A percentile compares a stretch with the other conserved stretches of the same genome.
Conservation (phyloP, 2,329 filamentous ascomycete genomes). For the Exserohilum turcica region DNA sequence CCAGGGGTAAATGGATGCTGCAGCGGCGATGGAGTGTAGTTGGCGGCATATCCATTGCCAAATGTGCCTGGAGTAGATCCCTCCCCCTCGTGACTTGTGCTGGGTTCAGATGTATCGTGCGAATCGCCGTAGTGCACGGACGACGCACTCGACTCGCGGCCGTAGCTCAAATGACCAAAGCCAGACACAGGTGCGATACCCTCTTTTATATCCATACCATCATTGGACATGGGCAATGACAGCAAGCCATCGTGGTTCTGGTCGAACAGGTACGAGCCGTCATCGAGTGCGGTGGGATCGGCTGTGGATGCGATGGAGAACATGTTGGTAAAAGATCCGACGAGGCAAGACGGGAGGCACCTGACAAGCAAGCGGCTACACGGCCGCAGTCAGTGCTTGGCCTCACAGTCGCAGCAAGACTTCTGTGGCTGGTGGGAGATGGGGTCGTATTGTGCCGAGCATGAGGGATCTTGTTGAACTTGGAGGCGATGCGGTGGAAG, state of each 20-base stretch:
- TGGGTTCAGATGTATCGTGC: slow-evolving; percentile 45
- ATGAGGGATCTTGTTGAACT: slow-evolving; percentile 37
- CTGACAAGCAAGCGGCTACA: slow-evolving; percentile 33
- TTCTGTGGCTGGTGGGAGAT: slow-evolving; percentile 18
- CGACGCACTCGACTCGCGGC: slow-evolving; percentile 47
- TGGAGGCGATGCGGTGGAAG: slow-evolving; percentile 33
- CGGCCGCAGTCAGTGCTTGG: slow-evolving; percentile 20
- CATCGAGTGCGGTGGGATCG: slow-evolving; percentile 43
- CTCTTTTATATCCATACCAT: slow-evolving; percentile 42
- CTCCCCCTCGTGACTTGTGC: slow-evolving; percentile 42
- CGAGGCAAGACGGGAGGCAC: slow-evolving; percentile 33
- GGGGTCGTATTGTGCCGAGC: slow-evolving; percentile 20
- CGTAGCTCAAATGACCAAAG: slow-evolving; percentile 47
- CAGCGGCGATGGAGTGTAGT: slow-evolving; percentile 37
- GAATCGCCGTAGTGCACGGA: slow-evolving; percentile 48
- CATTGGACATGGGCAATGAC: slow-evolving; percentile 41
- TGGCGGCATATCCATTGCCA: slow-evolving; percentile 33
- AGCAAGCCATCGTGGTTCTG: slow-evolving; percentile 39
- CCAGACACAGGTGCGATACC: slow-evolving; percentile 37
- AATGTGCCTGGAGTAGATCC: slow-evolving; percentile 38
- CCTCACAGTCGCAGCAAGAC: slow-evolving; percentile 28
- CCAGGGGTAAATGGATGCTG: slow-evolving; percentile 35
- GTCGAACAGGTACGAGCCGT: slow-evolving; percentile 43
- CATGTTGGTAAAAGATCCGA: slow-evolving; percentile 33
- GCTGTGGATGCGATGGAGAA: slow-evolving; percentile 42